These are phyloP conservation scores for Sporisorium reilianum DNA, from an alignment of 1,284 basidiomycete genomes.

Conservation along the genomic window DNA sequence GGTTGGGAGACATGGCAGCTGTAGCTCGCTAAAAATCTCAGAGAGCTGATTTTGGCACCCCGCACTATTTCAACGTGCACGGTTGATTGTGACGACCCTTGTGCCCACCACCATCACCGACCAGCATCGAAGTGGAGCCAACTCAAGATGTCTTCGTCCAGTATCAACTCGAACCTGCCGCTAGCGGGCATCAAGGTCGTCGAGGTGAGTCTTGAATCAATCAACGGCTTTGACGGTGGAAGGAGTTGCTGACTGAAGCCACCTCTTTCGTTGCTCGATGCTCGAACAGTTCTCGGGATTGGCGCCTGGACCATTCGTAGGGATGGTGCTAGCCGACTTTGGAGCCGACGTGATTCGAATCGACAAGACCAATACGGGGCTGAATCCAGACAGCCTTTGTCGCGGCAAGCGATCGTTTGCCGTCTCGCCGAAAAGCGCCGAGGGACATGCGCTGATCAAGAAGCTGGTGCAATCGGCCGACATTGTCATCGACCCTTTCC, in stretches of 20 bases:
- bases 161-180: slow-evolving; percentile 30
- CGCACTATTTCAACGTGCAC: slow-evolving; percentile 4
- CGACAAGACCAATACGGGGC: slow-evolving; percentile 73
- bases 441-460: slow-evolving; percentile 76
- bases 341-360: slow-evolving; percentile 83
- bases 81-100: neutral
- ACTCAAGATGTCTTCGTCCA: slow-evolving; percentile 22
- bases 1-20: slow-evolving; percentile 13
- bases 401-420: slow-evolving; percentile 81
- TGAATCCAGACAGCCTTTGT: slow-evolving; percentile 72
- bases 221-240: neutral
- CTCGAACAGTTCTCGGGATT: slow-evolving; percentile 80
- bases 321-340: slow-evolving; percentile 81
- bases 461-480: slow-evolving; percentile 78
- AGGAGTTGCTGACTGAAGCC: slow-evolving; percentile 2
- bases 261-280: no score
- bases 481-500: slow-evolving; percentile 83
- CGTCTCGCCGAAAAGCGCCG: slow-evolving; percentile 76
- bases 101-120: slow-evolving; percentile 8
- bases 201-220: slow-evolving; percentile 26
- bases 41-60: no score
- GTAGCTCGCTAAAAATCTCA: slow-evolving; percentile 40
- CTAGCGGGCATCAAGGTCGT: slow-evolving; percentile 41
- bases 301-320: slow-evolving; percentile 83
- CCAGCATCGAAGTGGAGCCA: neutral